A percentile compares a stretch with the other conserved stretches of the same genome.
Evolutionary conservation across 2,329 filamentous ascomycete species (phyloP).

Genomic region (Boeremia lycopersici): DNA sequence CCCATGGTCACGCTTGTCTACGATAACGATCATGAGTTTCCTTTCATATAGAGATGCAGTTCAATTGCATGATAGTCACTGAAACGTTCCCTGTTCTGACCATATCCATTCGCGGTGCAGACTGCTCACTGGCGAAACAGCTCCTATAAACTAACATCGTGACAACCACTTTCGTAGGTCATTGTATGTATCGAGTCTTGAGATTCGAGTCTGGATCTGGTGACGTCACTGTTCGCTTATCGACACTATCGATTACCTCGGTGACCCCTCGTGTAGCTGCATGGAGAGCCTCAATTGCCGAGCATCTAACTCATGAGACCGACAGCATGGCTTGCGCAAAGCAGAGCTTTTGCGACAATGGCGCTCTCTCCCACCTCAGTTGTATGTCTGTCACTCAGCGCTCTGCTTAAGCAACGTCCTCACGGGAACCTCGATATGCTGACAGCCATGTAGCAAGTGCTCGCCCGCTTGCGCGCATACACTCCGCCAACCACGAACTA

Average conservation of each 20-base stretch:
- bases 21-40: conserved; percentile 49
- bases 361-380: conserved; percentile 39
- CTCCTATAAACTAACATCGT: background rate
- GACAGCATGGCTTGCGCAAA: conserved; percentile 41
- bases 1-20: conserved; percentile 44
- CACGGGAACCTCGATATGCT: conserved; percentile 2
- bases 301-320: conserved; percentile 23
- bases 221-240: conserved; percentile 18
- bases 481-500: conserved; percentile 63
- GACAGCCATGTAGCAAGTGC: conserved; percentile 50
- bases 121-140: background rate
- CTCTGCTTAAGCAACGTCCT: background rate
- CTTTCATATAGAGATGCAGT: conserved; percentile 47
- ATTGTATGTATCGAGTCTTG: background rate
- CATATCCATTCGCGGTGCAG: background rate
- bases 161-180: background rate
- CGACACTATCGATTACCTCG: conserved; percentile 22
- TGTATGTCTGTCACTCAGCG: conserved; percentile 22
- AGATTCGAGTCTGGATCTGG: background rate
- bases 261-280: conserved; percentile 12
- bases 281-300: conserved; percentile 10
- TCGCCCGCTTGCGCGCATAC: conserved; percentile 63
- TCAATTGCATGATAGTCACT: conserved; percentile 43
- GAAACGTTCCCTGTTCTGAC: conserved; percentile 10
- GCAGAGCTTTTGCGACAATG: conserved; percentile 35